These are phyloP conservation scores for Candida nonsorbophila DNA, from an alignment of 805 yeast species.

Conservation along the genomic window DNA sequence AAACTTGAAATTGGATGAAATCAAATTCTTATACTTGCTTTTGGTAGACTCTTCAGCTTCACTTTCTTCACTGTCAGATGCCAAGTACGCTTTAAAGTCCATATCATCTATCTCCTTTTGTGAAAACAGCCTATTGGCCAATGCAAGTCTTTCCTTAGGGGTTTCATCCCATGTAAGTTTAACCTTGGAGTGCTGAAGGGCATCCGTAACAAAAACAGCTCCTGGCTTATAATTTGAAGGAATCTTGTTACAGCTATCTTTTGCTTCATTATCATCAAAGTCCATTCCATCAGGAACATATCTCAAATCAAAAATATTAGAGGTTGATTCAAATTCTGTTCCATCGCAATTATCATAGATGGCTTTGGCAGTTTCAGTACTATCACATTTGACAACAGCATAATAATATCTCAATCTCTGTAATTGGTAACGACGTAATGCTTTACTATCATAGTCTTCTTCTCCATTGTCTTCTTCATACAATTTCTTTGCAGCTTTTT, in stretches of 20 bases:
- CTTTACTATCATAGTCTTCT: conserved; percentile 77
- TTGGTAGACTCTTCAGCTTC: conserved; percentile 28
- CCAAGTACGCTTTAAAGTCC: conserved; percentile 91
- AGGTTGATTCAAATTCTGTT: conserved; percentile 91
- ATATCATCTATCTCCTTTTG: conserved; percentile 84
- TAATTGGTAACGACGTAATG: conserved; percentile 82
- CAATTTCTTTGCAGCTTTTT: conserved; percentile 61
- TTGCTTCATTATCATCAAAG: conserved; percentile 67
- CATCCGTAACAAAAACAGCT: conserved; percentile 79
- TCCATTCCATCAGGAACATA: conserved; percentile 91
- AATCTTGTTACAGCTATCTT: conserved; percentile 65
- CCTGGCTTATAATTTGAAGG: conserved; percentile 79
- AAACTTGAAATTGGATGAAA: conserved; percentile 37
- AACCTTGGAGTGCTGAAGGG: conserved; percentile 93
- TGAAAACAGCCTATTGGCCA: conserved; percentile 76
- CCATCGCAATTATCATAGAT: conserved; percentile 91
- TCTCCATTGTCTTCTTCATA: conserved; percentile 80
- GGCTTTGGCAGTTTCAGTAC: conserved; percentile 59
- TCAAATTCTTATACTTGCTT: conserved; percentile 58
- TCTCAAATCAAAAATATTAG: conserved; percentile 87
- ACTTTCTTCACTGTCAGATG: conserved; percentile 40
- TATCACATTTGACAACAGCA: conserved; percentile 84
- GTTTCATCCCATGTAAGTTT: conserved; percentile 98
- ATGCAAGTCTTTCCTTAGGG: conserved; percentile 76
- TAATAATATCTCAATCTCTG: conserved; percentile 91